A percentile compares a stretch with the other conserved stretches of the same genome.
phyloP scores from a whole-genome alignment of 2,329 filamentous ascomycete species.

The Arthroderma uncinatum region DNA sequence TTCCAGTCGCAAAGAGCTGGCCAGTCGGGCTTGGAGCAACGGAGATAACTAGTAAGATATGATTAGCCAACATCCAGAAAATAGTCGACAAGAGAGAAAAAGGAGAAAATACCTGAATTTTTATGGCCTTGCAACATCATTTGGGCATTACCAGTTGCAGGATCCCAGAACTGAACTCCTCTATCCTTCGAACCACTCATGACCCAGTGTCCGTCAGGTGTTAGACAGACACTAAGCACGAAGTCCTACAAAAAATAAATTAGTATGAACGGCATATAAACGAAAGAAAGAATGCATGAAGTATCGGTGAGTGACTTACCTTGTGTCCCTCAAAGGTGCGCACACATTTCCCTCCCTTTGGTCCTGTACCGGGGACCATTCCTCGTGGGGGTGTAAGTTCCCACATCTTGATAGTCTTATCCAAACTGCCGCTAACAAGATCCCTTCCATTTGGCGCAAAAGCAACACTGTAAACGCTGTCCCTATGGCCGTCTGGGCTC shows the following conservation, averaged over 20 bases:
- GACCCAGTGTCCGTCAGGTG: constrained; percentile 89
- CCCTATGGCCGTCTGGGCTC: constrained; percentile 87
- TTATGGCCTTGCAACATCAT: constrained; percentile 99
- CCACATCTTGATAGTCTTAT: constrained; percentile 99
- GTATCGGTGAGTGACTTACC: constrained; percentile 40
- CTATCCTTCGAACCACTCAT: constrained; percentile 95
- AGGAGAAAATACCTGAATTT: constrained; percentile 55
- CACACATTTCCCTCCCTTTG: constrained; percentile 84
- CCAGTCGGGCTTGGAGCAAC: constrained; percentile 87
- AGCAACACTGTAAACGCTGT: constrained; percentile 91
- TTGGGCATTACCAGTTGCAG: constrained; percentile 81
- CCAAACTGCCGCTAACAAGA: constrained; percentile 84
- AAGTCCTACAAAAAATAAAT: constrained; percentile 57
- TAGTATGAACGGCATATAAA: not conserved
- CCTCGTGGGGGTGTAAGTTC: constrained; percentile 65
- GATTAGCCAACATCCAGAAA: not conserved
- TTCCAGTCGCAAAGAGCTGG: constrained; percentile 85
- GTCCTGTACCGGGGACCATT: constrained; percentile 52
- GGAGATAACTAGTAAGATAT: constrained; percentile 61
- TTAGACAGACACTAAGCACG: constrained; percentile 87
- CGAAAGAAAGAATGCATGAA: constrained; percentile 3
- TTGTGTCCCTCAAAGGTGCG: constrained; percentile 97
- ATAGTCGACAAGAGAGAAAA: not conserved
- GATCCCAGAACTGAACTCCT: constrained; percentile 98
- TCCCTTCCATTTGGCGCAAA: constrained; percentile 90